These are phyloP conservation scores for Cucurbita argyrosperma DNA, from an alignment of 306 rosid genomes.

Conservation along the genomic window DNA sequence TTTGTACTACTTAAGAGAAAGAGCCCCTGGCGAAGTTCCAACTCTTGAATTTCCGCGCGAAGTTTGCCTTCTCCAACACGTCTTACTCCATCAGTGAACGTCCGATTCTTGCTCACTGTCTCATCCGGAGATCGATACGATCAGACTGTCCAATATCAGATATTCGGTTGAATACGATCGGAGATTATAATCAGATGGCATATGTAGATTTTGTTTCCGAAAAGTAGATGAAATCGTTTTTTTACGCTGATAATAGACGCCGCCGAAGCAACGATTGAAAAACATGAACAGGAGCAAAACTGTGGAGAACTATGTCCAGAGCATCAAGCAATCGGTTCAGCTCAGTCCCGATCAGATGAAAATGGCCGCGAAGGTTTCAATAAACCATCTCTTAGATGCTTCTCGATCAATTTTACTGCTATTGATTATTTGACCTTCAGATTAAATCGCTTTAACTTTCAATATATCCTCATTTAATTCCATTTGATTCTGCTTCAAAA, in stretches of 20 bases:
- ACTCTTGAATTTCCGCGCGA: not conserved
- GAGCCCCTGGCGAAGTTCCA: not conserved
- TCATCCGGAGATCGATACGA: not conserved
- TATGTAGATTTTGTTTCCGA: not conserved
- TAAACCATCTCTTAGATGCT: not conserved
- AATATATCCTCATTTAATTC: too few species aligned
- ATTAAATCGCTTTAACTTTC: too few species aligned
- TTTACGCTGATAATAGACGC: constrained; percentile 32
- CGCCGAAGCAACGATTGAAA: constrained; percentile 59
- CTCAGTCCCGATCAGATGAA: constrained; percentile 21
- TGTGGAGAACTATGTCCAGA: constrained; percentile 70
- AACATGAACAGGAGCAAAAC: constrained; percentile 69
- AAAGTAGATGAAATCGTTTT: not conserved
- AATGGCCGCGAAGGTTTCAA: constrained; percentile 29
- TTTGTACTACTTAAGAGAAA: not conserved
- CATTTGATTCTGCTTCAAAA: too few species aligned
- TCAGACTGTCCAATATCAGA: not conserved
- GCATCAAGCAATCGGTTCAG: not conserved
- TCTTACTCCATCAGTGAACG: not conserved
- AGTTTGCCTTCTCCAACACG: not conserved
- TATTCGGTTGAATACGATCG: not conserved
- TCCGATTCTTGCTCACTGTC: not conserved
- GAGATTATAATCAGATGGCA: not conserved
- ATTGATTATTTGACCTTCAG: too few species aligned
- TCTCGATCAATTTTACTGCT: not conserved